phyloP scores from a whole-genome alignment of 1,139 yeast species.

The Taphrina flavorubra region DNA sequence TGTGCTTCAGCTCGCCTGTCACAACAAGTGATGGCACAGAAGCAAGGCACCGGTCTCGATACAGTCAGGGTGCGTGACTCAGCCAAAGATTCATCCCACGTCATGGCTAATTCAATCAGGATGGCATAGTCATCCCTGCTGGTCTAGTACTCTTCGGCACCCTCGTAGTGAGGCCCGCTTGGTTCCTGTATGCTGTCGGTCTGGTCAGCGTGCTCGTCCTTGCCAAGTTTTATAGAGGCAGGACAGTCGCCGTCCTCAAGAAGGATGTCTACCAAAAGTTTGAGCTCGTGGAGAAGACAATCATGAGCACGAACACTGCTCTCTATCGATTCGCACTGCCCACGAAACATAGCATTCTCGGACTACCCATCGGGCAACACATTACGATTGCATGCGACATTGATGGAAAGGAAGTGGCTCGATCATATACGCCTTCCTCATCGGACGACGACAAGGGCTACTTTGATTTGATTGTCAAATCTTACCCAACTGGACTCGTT shows the following conservation, averaged over 20 bases:
- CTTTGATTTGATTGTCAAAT: slow-evolving; percentile 84
- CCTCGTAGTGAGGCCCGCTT: slow-evolving; percentile 48
- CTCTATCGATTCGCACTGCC: slow-evolving; percentile 76
- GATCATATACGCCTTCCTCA: slow-evolving; percentile 94
- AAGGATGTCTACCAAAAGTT: slow-evolving; percentile 76
- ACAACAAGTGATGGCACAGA: slow-evolving; percentile 9
- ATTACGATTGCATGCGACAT: slow-evolving; percentile 70
- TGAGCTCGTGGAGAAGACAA: slow-evolving; percentile 80
- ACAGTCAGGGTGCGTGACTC: slow-evolving; percentile 27
- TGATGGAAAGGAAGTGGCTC: slow-evolving; percentile 79
- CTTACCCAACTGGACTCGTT: slow-evolving; percentile 90
- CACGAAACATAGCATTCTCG: slow-evolving; percentile 71
- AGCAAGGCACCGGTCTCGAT: slow-evolving; percentile 39
- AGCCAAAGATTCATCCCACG: background rate
- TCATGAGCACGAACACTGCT: slow-evolving; percentile 37
- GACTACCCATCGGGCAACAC: slow-evolving; percentile 88
- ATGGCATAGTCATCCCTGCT: slow-evolving; percentile 52
- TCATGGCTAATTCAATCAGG: slow-evolving; percentile 43
- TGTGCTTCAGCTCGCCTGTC: background rate
- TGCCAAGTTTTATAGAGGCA: slow-evolving; percentile 50
- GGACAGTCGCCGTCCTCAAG: slow-evolving; percentile 60
- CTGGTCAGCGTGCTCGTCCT: slow-evolving; percentile 48
- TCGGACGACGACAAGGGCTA: slow-evolving; percentile 79
- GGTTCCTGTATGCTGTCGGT: slow-evolving; percentile 48
- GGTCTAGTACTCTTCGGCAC: slow-evolving; percentile 50